Conservation (phyloP, 805 yeast genomes). For the Clavispora santaluciae region DNA sequence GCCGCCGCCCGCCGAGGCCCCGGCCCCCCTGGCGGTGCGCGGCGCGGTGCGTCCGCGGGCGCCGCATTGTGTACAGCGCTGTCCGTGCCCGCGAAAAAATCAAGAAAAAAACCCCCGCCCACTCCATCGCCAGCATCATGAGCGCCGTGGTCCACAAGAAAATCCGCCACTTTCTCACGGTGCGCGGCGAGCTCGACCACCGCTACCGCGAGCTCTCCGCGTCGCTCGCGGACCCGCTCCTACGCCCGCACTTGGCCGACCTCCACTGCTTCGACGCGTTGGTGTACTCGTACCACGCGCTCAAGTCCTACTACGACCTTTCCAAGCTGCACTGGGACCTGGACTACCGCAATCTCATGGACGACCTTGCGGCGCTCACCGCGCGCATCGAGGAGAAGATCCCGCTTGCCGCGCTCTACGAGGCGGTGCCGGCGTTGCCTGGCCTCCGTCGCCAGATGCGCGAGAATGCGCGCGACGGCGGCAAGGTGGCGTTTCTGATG, state of each 20-base stretch:
- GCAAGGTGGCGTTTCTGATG: conserved; percentile 19
- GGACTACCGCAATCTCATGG: conserved; percentile 13
- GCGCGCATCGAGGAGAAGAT: conserved; percentile 19
- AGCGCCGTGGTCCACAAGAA: conserved; percentile 9
- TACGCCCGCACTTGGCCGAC: conserved; percentile 10
- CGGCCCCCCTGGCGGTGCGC: too few relatives aligned
- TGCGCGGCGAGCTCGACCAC: conserved; percentile 5
- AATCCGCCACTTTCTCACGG: conserved; percentile 8
- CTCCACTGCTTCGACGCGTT: conserved; percentile 25
- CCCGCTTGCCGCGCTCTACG: conserved; percentile 19
- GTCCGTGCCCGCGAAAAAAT: conserved; percentile 1
- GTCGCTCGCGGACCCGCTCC: background rate
- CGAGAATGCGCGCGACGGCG: conserved; percentile 31
- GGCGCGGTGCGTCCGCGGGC: too few relatives aligned
- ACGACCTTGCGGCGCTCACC: conserved; percentile 14
- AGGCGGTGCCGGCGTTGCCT: conserved; percentile 19
- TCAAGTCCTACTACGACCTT: conserved; percentile 21
- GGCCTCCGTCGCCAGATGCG: conserved; percentile 24
- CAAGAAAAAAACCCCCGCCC: conserved; percentile 2
- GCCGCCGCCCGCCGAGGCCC: background rate
- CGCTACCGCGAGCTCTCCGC: conserved; percentile 4
- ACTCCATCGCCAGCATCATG: conserved; percentile 12
- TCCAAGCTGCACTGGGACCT: conserved; percentile 14
- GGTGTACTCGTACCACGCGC: conserved; percentile 21
- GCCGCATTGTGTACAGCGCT: background rate